phyloP scores from a whole-genome alignment of 2,329 filamentous ascomycete genomes.

The Colletotrichum gloeosporioides region DNA sequence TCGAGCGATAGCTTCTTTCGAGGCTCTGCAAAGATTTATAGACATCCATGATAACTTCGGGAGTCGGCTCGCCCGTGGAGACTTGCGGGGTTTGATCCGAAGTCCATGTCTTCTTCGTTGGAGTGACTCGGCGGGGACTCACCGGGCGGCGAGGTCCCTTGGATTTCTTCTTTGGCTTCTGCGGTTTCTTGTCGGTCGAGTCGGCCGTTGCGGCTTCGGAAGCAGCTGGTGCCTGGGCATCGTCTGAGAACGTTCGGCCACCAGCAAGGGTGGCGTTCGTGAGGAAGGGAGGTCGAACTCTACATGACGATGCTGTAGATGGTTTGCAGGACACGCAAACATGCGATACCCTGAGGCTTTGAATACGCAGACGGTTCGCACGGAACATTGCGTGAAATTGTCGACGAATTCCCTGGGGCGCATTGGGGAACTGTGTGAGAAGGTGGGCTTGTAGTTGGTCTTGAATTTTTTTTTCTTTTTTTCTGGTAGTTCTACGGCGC shows the following conservation, averaged over 20 bases:
- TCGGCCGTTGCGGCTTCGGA: background rate
- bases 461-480: slow-evolving; percentile 4
- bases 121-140: background rate
- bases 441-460: background rate
- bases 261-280: background rate
- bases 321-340: slow-evolving; percentile 31
- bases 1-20: slow-evolving; percentile 1
- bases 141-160: background rate
- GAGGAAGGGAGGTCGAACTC: background rate
- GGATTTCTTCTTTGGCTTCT: slow-evolving; percentile 13
- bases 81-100: background rate
- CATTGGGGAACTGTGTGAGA: background rate
- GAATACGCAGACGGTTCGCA: slow-evolving; percentile 30
- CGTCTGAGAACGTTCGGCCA: background rate
- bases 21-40: slow-evolving; percentile 3
- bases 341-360: slow-evolving; percentile 30
- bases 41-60: slow-evolving; percentile 10
- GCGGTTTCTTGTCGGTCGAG: background rate
- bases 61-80: background rate
- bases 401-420: background rate
- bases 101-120: background rate
- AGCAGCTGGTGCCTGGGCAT: background rate
- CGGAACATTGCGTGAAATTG: slow-evolving; percentile 35
- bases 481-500: background rate
- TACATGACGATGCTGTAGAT: background rate